phyloP scores from a whole-genome alignment of 2,329 filamentous ascomycete genomes.

The Stachybotrys elegans region DNA sequence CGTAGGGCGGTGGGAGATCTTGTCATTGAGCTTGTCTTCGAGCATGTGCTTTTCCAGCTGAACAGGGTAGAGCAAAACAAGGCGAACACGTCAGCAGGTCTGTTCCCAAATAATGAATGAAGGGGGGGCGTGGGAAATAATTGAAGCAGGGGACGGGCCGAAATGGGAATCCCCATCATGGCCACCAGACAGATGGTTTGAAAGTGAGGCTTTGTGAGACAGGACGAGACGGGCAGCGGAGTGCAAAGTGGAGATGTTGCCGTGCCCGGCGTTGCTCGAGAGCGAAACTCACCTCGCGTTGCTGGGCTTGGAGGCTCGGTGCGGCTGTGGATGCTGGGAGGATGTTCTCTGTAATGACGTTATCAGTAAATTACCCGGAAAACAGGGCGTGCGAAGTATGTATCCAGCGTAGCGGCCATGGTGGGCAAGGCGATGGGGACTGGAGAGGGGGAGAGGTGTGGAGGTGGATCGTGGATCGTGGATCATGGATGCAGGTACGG shows the following conservation, averaged over 20 bases:
- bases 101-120: neutral
- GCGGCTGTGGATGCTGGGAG: slow-evolving; percentile 74
- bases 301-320: slow-evolving; percentile 72
- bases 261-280: neutral
- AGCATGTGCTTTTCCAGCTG: slow-evolving; percentile 81
- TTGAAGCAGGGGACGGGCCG: no score
- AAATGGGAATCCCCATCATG: no score
- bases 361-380: neutral
- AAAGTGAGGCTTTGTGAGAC: neutral
- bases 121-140: no score
- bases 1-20: slow-evolving; percentile 70
- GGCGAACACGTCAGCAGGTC: neutral
- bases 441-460: no score
- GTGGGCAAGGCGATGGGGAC: no score
- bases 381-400: no score
- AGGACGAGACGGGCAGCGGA: neutral
- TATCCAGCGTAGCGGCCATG: no score
- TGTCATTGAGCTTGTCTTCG: slow-evolving; percentile 80
- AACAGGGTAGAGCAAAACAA: slow-evolving; percentile 1
- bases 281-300: slow-evolving; percentile 55
- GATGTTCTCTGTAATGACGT: slow-evolving; percentile 64
- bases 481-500: no score
- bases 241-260: neutral
- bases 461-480: no score
- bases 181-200: no score